Evolutionary conservation across 371 early-diverging fungal genomes (phyloP).

Genomic region (Fennellomyces sp.): DNA sequence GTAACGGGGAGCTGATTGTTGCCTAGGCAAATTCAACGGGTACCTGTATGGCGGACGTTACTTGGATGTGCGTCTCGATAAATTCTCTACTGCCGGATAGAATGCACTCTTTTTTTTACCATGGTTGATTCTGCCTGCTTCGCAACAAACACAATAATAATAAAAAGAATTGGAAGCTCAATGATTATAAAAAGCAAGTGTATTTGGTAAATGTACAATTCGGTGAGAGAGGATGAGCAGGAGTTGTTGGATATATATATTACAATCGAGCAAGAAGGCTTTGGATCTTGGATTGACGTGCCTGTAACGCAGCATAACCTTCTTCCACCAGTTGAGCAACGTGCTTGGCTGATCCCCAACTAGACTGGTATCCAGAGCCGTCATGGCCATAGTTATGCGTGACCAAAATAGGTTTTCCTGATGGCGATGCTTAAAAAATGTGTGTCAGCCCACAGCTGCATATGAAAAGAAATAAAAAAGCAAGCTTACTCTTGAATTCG

Average conservation of each 20-base stretch:
- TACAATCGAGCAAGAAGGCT: conserved; percentile 11
- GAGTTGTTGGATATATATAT: background rate
- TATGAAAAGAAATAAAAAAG: background rate
- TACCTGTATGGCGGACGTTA: conserved; percentile 62
- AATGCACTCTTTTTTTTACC: background rate
- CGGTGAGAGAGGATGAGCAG: background rate
- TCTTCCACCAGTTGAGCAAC: conserved; percentile 50
- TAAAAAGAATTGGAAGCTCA: background rate
- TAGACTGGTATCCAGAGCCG: conserved; percentile 63
- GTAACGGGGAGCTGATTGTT: background rate
- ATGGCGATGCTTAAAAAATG: conserved; percentile 26
- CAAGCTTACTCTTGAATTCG: conserved; percentile 45
- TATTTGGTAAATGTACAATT: no score
- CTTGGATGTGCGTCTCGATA: conserved; percentile 56
- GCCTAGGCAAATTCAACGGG: conserved; percentile 57
- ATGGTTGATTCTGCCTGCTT: background rate
- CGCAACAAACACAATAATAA: background rate
- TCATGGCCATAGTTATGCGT: conserved; percentile 82
- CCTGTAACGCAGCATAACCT: conserved; percentile 20
- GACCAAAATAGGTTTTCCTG: conserved; percentile 49
- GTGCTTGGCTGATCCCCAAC: conserved; percentile 71
- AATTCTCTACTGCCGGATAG: conserved; percentile 20
- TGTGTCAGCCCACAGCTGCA: no score
- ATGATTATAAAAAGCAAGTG: no score
- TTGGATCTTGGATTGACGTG: conserved; percentile 12